phyloP scores from a whole-genome alignment of 1,139 yeast genomes.

The Sugiyamaella neomexicana region DNA sequence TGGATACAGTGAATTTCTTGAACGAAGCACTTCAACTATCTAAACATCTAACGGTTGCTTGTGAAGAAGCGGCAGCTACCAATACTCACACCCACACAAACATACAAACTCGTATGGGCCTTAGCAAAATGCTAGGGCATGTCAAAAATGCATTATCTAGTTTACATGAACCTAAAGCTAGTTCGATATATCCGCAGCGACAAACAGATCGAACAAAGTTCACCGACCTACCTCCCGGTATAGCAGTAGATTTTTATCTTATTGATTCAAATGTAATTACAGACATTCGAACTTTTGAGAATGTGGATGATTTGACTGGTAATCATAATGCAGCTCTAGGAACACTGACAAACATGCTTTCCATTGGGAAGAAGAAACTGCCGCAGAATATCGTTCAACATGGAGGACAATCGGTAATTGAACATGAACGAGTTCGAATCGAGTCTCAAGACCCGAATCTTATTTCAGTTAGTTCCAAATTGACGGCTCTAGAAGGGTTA shows the following conservation, averaged over 20 bases:
- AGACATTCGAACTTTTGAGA: constrained; percentile 33
- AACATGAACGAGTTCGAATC: constrained; percentile 44
- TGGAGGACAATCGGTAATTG: constrained; percentile 44
- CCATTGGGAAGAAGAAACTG: constrained; percentile 23
- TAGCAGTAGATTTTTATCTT: constrained; percentile 34
- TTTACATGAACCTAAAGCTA: constrained; percentile 28
- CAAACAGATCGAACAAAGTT: constrained; percentile 22
- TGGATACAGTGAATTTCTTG: constrained; percentile 32
- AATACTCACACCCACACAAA: constrained; percentile 4
- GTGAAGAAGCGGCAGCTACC: constrained; percentile 7
- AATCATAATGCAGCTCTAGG: constrained; percentile 16
- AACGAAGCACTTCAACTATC: constrained; percentile 22
- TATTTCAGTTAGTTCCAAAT: constrained; percentile 46
- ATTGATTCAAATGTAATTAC: constrained; percentile 33
- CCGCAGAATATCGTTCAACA: constrained; percentile 33
- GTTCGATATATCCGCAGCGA: constrained; percentile 28
- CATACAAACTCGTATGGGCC: constrained; percentile 18
- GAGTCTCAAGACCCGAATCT: constrained; percentile 50
- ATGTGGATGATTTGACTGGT: constrained; percentile 13
- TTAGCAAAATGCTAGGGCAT: constrained; percentile 21
- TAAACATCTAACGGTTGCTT: constrained; percentile 4
- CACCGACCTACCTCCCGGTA: constrained; percentile 24
- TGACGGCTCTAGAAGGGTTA: constrained; percentile 34
- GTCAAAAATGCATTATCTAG: constrained; percentile 29
- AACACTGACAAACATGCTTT: constrained; percentile 15